phyloP scores from a whole-genome alignment of 2,329 filamentous ascomycete species.

The Albifimbria verrucaria region DNA sequence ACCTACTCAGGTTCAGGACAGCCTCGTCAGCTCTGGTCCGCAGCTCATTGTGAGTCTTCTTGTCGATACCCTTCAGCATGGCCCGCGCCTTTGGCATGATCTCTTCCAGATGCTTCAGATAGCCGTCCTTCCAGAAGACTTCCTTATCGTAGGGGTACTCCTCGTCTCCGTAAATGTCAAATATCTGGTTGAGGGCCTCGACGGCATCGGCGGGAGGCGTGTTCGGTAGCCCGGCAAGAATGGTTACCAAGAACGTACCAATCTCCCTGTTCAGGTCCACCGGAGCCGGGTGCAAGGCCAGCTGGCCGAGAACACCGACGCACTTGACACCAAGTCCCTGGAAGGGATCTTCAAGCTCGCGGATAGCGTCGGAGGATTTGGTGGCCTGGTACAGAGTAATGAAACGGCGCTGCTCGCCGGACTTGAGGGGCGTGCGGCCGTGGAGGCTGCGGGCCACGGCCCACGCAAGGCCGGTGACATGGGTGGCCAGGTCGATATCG shows the following conservation, averaged over 20 bases:
- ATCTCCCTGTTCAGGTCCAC: constrained; percentile 57
- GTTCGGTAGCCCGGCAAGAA: constrained; percentile 48
- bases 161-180: constrained; percentile 66
- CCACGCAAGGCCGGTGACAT: constrained; percentile 64
- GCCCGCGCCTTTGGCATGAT: constrained; percentile 50
- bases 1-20: constrained; percentile 56
- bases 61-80: constrained; percentile 59
- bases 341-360: constrained; percentile 50
- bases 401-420: constrained; percentile 59
- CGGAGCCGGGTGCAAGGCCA: constrained; percentile 55
- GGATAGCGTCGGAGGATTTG: constrained; percentile 26
- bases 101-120: constrained; percentile 57
- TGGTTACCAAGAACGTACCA: constrained; percentile 58
- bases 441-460: constrained; percentile 55
- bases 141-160: constrained; percentile 53
- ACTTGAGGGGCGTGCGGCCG: constrained; percentile 44
- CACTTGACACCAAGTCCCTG: constrained; percentile 63
- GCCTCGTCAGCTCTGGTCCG: constrained; percentile 59
- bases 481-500: constrained; percentile 58
- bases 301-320: constrained; percentile 62
- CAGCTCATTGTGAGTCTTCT: constrained; percentile 53
- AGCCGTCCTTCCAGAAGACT: constrained; percentile 62
- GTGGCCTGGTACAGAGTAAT: constrained; percentile 63
- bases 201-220: constrained; percentile 56
- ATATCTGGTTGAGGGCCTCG: constrained; percentile 64